phyloP scores from a whole-genome alignment of 768 basidiomycete genomes.

The Tephrocybe sp. region DNA sequence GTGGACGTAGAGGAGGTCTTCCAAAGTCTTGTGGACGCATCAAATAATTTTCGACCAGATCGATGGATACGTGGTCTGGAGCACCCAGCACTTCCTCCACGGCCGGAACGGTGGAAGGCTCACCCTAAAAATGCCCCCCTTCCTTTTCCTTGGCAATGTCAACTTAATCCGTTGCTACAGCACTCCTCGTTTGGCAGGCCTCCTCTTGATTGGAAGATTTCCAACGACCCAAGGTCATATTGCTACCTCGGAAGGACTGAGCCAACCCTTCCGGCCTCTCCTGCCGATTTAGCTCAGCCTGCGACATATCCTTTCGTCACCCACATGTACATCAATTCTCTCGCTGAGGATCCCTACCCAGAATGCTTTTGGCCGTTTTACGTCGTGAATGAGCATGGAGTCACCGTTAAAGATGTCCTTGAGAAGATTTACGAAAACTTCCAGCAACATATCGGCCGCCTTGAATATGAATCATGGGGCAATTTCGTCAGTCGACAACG shows the following conservation, averaged over 20 bases:
- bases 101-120: constrained; percentile 44
- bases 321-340: constrained; percentile 51
- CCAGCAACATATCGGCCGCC: constrained; percentile 29
- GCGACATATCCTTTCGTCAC: constrained; percentile 65
- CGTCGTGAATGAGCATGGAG: constrained; percentile 43
- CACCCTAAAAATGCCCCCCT: constrained; percentile 38
- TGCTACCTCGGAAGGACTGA: constrained; percentile 30
- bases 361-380: constrained; percentile 58
- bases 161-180: constrained; percentile 58
- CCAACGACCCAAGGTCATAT: constrained; percentile 19
- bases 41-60: constrained; percentile 37
- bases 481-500: constrained; percentile 24
- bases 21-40: constrained; percentile 28
- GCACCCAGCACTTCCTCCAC: constrained; percentile 51
- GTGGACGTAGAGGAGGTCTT: constrained; percentile 33
- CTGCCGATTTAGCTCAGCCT: constrained; percentile 49
- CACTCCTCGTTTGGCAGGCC: constrained; percentile 41
- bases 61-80: constrained; percentile 47
- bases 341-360: constrained; percentile 51
- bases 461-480: constrained; percentile 37
- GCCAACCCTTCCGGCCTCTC: constrained; percentile 28
- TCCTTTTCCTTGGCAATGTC: constrained; percentile 48
- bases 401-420: constrained; percentile 54
- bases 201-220: constrained; percentile 51
- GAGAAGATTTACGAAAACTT: constrained; percentile 46